phyloP scores from a whole-genome alignment of 108 stramenopile species.

The Mediolabrus comicus region DNA sequence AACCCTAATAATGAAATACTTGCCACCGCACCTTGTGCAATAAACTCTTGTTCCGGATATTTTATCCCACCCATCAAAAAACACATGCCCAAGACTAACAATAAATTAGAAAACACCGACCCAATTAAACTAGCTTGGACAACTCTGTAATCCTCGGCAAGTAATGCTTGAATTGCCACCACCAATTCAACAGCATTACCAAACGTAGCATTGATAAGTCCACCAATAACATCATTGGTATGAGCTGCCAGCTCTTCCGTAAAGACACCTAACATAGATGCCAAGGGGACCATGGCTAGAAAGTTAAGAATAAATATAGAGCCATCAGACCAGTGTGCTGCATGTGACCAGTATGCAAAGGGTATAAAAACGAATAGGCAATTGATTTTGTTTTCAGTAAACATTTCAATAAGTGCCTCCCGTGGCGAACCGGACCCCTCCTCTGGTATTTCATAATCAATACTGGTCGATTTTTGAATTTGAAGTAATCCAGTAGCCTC shows the following conservation, averaged over 20 bases:
- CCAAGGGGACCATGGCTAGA: slow-evolving; percentile 91
- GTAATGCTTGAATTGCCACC: slow-evolving; percentile 82
- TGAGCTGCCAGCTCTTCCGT: slow-evolving; percentile 96
- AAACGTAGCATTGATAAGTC: slow-evolving; percentile 96
- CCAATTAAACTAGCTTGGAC: slow-evolving; percentile 97
- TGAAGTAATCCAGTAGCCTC: background rate
- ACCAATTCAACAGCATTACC: slow-evolving; percentile 96
- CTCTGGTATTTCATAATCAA: background rate
- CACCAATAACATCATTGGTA: slow-evolving; percentile 94
- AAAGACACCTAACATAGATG: slow-evolving; percentile 91
- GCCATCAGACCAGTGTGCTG: slow-evolving; percentile 53
- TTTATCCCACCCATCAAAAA: slow-evolving; percentile 94
- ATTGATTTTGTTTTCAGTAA: slow-evolving; percentile 68
- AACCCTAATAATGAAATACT: slow-evolving; percentile 82
- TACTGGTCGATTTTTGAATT: background rate
- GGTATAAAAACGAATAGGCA: slow-evolving; percentile 67
- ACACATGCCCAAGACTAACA: slow-evolving; percentile 94
- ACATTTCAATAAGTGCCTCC: slow-evolving; percentile 41
- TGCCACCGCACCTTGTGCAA: slow-evolving; percentile 68
- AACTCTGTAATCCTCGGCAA: slow-evolving; percentile 81
- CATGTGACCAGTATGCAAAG: slow-evolving; percentile 60
- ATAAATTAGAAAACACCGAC: slow-evolving; percentile 90
- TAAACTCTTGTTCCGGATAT: slow-evolving; percentile 88
- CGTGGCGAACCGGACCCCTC: background rate
- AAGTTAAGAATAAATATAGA: slow-evolving; percentile 90